Percentiles rank a stretch among this genome's conserved stretches.
Evolutionary conservation across 1,284 basidiomycete genomes (phyloP).

Genomic region (Chiua sp.): DNA sequence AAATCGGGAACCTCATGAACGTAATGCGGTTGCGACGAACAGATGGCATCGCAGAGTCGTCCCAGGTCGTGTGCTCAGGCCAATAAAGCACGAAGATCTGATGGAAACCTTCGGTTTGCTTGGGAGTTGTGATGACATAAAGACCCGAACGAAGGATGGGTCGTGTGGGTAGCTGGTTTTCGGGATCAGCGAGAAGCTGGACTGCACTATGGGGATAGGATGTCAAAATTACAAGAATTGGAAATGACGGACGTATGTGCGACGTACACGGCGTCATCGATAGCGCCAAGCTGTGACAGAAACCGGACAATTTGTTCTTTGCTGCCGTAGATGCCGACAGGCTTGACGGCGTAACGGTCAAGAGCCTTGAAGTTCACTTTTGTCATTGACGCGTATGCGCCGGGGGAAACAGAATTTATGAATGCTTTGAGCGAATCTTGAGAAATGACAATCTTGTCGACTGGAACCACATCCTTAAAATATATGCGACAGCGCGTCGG

Average conservation of each 20-base stretch:
- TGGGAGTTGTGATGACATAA: conserved; percentile 43
- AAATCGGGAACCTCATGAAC: conserved; percentile 58
- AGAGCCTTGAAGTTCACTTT: conserved; percentile 57
- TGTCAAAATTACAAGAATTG: not conserved
- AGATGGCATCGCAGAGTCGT: conserved; percentile 50
- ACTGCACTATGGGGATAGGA: conserved; percentile 15
- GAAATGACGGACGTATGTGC: accelerated
- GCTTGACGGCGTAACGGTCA: conserved; percentile 48
- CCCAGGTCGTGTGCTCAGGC: conserved; percentile 67
- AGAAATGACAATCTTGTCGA: too few relatives aligned
- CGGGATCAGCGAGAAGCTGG: conserved; percentile 29
- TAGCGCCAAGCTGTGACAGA: conserved; percentile 38
- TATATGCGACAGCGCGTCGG: accelerated
- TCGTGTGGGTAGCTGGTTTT: conserved; percentile 21
- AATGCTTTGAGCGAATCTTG: conserved; percentile 49
- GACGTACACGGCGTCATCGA: conserved; percentile 46
- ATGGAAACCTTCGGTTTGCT: conserved; percentile 13
- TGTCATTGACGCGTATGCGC: conserved; percentile 53
- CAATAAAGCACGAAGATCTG: conserved; percentile 58
- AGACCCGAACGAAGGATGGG: conserved; percentile 55
- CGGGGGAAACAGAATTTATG: conserved; percentile 49
- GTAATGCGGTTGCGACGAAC: conserved; percentile 58
- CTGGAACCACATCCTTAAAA: conserved; percentile 32
- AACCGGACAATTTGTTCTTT: conserved; percentile 53
- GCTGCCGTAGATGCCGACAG: conserved; percentile 62